phyloP scores from a whole-genome alignment of 495 filamentous ascomycete genomes.

The Penicillium silybi region DNA sequence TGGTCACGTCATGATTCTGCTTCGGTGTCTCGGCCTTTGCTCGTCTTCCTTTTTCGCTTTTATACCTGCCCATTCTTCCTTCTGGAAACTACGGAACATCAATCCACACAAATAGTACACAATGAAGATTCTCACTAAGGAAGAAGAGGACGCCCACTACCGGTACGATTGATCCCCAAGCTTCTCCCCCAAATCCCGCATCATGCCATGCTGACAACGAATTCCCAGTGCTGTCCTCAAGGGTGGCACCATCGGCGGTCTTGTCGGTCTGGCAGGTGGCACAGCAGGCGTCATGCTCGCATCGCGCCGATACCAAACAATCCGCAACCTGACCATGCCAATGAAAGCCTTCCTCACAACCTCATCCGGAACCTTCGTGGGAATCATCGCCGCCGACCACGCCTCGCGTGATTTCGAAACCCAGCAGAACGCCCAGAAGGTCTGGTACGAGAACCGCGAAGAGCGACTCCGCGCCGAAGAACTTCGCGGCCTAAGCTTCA shows the following conservation, averaged over 20 bases:
- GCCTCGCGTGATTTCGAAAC: conserved; percentile 70
- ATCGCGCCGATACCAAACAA: conserved; percentile 60
- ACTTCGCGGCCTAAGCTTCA: conserved; percentile 46
- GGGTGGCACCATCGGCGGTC: conserved; percentile 70
- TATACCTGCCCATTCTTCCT: conserved; percentile 8
- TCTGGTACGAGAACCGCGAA: conserved; percentile 62
- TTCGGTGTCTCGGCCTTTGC: conserved; percentile 28
- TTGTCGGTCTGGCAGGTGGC: conserved; percentile 61
- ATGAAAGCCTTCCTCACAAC: conserved; percentile 89
- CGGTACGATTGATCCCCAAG: conserved; percentile 34
- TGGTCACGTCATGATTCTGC: conserved; percentile 21
- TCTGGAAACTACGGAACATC: not conserved
- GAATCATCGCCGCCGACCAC: conserved; percentile 82
- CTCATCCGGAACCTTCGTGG: conserved; percentile 74
- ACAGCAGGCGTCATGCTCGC: conserved; percentile 59
- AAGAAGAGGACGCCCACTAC: conserved; percentile 75
- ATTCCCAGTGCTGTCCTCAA: conserved; percentile 60
- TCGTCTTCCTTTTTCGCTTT: conserved; percentile 3
- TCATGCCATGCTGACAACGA: conserved; percentile 21
- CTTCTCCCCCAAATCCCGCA: not conserved
- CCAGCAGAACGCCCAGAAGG: conserved; percentile 58
- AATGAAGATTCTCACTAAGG: conserved; percentile 94
- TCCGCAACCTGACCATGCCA: conserved; percentile 77
- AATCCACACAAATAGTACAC: conserved; percentile 19
- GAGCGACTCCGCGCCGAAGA: conserved; percentile 48